phyloP scores from a whole-genome alignment of 495 filamentous ascomycete species.

The Ramalina intermedia region DNA sequence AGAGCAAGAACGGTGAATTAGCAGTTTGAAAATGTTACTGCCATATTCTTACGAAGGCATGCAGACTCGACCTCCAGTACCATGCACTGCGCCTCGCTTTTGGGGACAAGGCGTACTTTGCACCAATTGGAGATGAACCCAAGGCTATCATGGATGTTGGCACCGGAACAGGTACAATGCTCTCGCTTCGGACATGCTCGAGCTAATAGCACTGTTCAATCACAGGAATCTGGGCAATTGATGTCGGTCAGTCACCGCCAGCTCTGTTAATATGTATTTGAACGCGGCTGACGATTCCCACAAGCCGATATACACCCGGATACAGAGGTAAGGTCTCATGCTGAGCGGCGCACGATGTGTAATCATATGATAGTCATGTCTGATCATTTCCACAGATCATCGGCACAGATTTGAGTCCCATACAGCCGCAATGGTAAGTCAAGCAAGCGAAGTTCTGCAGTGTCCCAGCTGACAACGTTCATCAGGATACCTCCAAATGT shows the following conservation, averaged over 20 bases:
- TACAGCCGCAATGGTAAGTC: constrained; percentile 21
- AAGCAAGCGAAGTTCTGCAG: no score
- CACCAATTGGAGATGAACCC: constrained; percentile 31
- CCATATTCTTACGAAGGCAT: no score
- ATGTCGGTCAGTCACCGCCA: constrained; percentile 20
- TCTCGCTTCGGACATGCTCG: no score
- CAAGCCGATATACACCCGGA: constrained; percentile 17
- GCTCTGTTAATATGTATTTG: no score
- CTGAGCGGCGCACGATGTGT: no score
- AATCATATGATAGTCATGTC: no score
- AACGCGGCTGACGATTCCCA: no score
- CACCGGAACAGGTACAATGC: constrained; percentile 38
- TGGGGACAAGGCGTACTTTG: constrained; percentile 35
- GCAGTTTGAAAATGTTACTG: no score
- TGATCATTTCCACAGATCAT: constrained; percentile 12
- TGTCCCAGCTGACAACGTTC: no score
- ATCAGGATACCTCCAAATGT: constrained; percentile 38
- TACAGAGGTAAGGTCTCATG: constrained; percentile 1
- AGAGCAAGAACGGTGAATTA: constrained; percentile 24
- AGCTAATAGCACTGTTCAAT: no score
- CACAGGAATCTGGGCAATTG: constrained; percentile 40
- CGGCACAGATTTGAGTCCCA: constrained; percentile 35
- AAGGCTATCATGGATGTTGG: constrained; percentile 43
- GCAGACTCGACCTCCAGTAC: constrained; percentile 50
- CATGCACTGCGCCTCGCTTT: constrained; percentile 39